Conservation (phyloP, 176 grass and related monocot species). For the Typha latifolia region DNA sequence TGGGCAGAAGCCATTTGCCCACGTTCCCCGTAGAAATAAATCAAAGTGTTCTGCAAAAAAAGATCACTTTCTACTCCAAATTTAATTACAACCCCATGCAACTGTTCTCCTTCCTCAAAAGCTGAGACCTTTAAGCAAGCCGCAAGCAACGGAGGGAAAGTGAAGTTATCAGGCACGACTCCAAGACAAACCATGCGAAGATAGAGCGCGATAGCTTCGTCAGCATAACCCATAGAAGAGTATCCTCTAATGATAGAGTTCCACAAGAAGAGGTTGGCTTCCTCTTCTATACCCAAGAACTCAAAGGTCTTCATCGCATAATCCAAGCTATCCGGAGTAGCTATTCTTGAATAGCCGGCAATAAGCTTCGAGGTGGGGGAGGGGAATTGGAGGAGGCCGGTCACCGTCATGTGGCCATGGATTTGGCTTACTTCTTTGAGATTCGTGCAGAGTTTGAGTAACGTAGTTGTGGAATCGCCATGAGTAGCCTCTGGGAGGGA, state of each 20-base stretch:
- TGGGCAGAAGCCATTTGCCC: conserved; percentile 3
- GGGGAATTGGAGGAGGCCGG: background rate
- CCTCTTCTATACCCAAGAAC: background rate
- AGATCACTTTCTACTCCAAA: background rate
- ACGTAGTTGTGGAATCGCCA: background rate
- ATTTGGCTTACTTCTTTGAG: conserved; percentile 8
- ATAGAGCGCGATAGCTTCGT: conserved; percentile 9
- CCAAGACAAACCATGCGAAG: background rate
- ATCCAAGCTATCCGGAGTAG: conserved; percentile 3
- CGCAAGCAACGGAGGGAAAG: conserved; percentile 3
- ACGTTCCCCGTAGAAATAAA: conserved; percentile 1
- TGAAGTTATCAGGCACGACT: conserved; percentile 8
- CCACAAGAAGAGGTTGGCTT: conserved; percentile 3
- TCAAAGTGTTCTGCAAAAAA: conserved; percentile 6
- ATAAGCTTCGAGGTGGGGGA: conserved; percentile 2
- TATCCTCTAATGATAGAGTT: conserved; percentile 14
- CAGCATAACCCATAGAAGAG: background rate
- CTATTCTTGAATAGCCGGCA: background rate
- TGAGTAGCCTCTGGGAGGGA: background rate
- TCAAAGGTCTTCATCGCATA: conserved; percentile 7
- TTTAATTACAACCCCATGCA: conserved; percentile 10
- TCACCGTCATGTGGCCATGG: background rate
- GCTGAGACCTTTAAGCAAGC: conserved; percentile 7
- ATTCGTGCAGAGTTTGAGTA: conserved; percentile 6
- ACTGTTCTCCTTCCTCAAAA: conserved; percentile 11